phyloP scores from a whole-genome alignment of 1,139 yeast genomes.

The Kazachstania sp. region DNA sequence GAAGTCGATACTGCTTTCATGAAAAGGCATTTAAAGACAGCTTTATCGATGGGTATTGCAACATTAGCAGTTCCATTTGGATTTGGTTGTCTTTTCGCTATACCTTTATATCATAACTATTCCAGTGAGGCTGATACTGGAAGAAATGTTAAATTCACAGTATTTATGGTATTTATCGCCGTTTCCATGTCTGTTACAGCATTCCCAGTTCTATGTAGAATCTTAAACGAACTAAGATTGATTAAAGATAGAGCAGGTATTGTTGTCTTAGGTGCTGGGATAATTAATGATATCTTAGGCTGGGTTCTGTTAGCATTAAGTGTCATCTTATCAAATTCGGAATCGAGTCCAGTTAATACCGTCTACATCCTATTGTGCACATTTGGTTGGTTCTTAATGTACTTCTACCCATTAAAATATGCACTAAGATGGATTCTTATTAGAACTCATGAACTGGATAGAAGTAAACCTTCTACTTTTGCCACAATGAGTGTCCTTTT shows the following conservation, averaged over 20 bases:
- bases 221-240: slow-evolving; percentile 60
- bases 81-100: slow-evolving; percentile 61
- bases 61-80: slow-evolving; percentile 74
- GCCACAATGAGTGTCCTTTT: slow-evolving; percentile 50
- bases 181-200: slow-evolving; percentile 80
- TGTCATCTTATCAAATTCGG: slow-evolving; percentile 65
- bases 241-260: slow-evolving; percentile 68
- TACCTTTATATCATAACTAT: slow-evolving; percentile 56
- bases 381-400: slow-evolving; percentile 56
- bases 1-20: slow-evolving; percentile 66
- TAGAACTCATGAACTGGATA: slow-evolving; percentile 34
- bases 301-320: slow-evolving; percentile 72
- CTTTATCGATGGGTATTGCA: slow-evolving; percentile 56
- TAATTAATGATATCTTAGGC: slow-evolving; percentile 69
- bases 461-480: slow-evolving; percentile 56
- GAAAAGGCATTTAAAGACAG: slow-evolving; percentile 49
- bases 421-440: slow-evolving; percentile 40
- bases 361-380: slow-evolving; percentile 59
- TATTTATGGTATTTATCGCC: slow-evolving; percentile 68
- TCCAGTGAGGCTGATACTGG: slow-evolving; percentile 30
- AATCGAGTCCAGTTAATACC: slow-evolving; percentile 53
- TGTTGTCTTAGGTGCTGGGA: slow-evolving; percentile 75
- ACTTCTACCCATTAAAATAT: slow-evolving; percentile 39
- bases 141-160: slow-evolving; percentile 47
- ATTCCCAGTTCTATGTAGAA: slow-evolving; percentile 74